phyloP scores from a whole-genome alignment of 2,329 filamentous ascomycete species.

The Didymellaceae sp. region DNA sequence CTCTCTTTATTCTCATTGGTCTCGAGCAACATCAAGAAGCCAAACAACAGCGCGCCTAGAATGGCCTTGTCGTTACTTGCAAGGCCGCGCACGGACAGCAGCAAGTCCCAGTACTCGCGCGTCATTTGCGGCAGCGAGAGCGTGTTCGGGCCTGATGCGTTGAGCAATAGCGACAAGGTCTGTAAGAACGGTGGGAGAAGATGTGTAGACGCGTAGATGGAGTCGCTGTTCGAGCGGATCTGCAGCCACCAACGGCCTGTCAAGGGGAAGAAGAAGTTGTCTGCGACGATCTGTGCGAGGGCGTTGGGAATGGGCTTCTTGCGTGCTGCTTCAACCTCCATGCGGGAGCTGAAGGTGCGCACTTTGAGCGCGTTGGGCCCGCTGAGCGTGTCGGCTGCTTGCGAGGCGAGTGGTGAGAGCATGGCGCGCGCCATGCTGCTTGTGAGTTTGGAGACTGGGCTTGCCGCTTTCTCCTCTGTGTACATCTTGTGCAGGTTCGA shows the following conservation, averaged over 20 bases:
- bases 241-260: constrained; percentile 78
- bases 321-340: constrained; percentile 67
- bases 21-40: constrained; percentile 80
- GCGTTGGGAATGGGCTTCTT: constrained; percentile 73
- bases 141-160: constrained; percentile 82
- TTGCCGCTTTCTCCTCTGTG: constrained; percentile 51
- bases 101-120: constrained; percentile 80
- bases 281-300: constrained; percentile 75
- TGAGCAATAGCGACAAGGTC: constrained; percentile 81
- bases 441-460: constrained; percentile 72
- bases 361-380: constrained; percentile 88
- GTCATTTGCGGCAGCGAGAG: constrained; percentile 80
- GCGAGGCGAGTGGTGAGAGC: constrained; percentile 80
- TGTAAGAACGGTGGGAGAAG: constrained; percentile 82
- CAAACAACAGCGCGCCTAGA: constrained; percentile 77
- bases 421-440: constrained; percentile 72
- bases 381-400: constrained; percentile 78
- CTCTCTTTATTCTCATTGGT: constrained; percentile 76
- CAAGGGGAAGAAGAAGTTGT: constrained; percentile 85
- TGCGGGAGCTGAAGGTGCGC: constrained; percentile 82
- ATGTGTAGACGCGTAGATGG: constrained; percentile 74
- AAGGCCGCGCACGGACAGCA: constrained; percentile 71
- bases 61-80: constrained; percentile 65
- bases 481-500: constrained; percentile 76
- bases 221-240: constrained; percentile 57